Percentiles rank a stretch among this genome's conserved stretches.
Evolutionary conservation across 2,329 filamentous ascomycete species (phyloP).

Genomic region (Exophiala sp.): DNA sequence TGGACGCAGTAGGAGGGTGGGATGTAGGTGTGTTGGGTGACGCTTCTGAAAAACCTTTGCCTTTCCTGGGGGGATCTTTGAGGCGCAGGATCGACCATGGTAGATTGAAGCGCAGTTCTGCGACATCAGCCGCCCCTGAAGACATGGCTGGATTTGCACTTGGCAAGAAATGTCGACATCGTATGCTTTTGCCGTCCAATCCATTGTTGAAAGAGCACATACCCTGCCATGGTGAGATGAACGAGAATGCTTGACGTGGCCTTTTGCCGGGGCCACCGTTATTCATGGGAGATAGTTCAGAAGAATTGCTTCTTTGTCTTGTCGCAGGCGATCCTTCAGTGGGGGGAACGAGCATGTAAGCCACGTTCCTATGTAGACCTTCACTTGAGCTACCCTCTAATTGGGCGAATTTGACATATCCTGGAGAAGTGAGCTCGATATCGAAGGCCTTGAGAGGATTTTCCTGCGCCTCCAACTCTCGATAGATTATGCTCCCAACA

Average conservation of each 20-base stretch:
- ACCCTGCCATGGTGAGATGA: slow-evolving; percentile 80
- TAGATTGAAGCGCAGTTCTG: slow-evolving; percentile 85
- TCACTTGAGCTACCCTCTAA: slow-evolving; percentile 19
- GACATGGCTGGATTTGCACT: slow-evolving; percentile 30
- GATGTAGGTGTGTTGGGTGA: neutral
- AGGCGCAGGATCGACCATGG: slow-evolving; percentile 33
- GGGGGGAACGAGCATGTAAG: slow-evolving; percentile 14
- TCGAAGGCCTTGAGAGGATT: slow-evolving; percentile 34
- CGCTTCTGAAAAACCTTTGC: slow-evolving; percentile 6
- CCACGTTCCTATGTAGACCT: slow-evolving; percentile 12
- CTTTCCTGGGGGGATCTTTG: slow-evolving; percentile 21
- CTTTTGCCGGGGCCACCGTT: slow-evolving; percentile 6
- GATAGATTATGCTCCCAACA: slow-evolving; percentile 56
- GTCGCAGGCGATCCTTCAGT: slow-evolving; percentile 1
- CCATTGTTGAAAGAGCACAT: slow-evolving; percentile 80
- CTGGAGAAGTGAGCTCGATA: slow-evolving; percentile 54
- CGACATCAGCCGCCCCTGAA: slow-evolving; percentile 47
- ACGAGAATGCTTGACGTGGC: slow-evolving; percentile 41
- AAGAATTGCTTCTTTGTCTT: slow-evolving; percentile 15
- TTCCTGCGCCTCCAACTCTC: slow-evolving; percentile 13
- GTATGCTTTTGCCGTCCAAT: slow-evolving; percentile 65
- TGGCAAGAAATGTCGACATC: slow-evolving; percentile 65
- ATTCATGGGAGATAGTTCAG: slow-evolving; percentile 7
- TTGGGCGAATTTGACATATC: slow-evolving; percentile 53
- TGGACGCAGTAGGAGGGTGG: slow-evolving; percentile 7